Percentiles rank a stretch among this genome's conserved stretches.
Conservation (phyloP, 768 basidiomycete genomes). For the Heimioporus sp. region DNA sequence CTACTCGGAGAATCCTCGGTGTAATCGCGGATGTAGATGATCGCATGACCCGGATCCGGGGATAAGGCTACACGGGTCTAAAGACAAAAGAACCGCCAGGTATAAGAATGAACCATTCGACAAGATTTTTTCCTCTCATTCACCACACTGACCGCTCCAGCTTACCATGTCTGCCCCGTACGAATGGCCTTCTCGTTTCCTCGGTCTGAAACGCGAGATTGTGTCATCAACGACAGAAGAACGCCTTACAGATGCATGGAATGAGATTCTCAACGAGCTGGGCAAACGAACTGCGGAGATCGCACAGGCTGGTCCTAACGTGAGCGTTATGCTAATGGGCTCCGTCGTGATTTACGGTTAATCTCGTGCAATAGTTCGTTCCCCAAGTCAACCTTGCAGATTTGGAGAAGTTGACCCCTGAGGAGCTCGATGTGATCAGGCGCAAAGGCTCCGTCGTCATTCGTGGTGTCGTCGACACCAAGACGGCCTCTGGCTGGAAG, state of each 20-base stretch:
- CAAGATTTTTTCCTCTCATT: not conserved
- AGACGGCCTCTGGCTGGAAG: conserved; percentile 59
- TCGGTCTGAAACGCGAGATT: conserved; percentile 57
- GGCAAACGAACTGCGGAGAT: conserved; percentile 44
- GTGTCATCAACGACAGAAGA: conserved; percentile 47
- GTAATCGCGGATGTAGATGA: not conserved
- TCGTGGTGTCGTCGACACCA: conserved; percentile 54
- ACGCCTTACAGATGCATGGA: conserved; percentile 54
- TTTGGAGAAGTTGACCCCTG: conserved; percentile 43
- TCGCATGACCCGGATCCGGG: too few species aligned
- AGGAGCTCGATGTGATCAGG: conserved; percentile 49
- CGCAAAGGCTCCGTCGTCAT: conserved; percentile 61
- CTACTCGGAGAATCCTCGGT: conserved; percentile 12
- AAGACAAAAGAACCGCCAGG: not conserved
- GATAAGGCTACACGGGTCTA: too few species aligned
- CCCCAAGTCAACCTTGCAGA: conserved; percentile 61
- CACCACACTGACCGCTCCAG: not conserved
- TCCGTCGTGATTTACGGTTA: not conserved
- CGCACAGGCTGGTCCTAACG: conserved; percentile 46
- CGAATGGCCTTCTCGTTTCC: conserved; percentile 41
- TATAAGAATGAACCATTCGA: conserved; percentile 14
- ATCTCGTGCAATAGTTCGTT: conserved; percentile 42
- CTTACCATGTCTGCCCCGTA: conserved; percentile 12
- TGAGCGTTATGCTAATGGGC: conserved; percentile 23
- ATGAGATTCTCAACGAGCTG: conserved; percentile 53